These are phyloP conservation scores for Huntiella omanensis DNA, from an alignment of 2,329 filamentous ascomycete genomes.

Conservation along the genomic window DNA sequence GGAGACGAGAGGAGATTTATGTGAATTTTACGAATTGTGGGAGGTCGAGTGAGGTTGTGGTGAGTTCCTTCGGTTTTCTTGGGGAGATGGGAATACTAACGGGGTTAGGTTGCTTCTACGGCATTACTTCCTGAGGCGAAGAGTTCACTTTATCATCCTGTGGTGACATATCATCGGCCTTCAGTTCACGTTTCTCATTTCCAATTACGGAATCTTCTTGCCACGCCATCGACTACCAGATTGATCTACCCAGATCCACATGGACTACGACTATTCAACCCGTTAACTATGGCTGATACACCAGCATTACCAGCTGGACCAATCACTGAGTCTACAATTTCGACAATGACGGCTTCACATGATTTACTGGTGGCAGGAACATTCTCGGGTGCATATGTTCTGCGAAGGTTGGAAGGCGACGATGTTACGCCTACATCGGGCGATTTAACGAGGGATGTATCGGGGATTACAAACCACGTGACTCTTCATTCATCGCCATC, in stretches of 20 bases:
- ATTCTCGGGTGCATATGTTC: constrained; percentile 36
- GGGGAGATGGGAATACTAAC: too few species aligned
- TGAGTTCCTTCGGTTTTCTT: too few species aligned
- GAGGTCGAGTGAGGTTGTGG: constrained; percentile 11
- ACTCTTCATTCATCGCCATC: constrained; percentile 17
- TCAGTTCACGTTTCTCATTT: constrained; percentile 42
- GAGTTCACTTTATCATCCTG: too few species aligned
- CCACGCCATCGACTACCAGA: constrained; percentile 33
- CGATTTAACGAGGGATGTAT: constrained; percentile 27
- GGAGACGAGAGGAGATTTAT: constrained; percentile 29
- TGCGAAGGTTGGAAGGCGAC: constrained; percentile 27
- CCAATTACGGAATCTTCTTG: constrained; percentile 44
- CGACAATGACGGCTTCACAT: constrained; percentile 31
- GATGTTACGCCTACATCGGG: constrained; percentile 15
- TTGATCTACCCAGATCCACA: constrained; percentile 36
- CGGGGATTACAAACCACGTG: constrained; percentile 44
- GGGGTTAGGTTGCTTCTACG: too few species aligned
- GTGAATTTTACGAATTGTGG: constrained; percentile 38
- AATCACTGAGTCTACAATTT: constrained; percentile 24
- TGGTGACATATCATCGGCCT: too few species aligned
- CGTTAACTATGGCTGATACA: constrained; percentile 26
- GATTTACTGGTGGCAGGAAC: constrained; percentile 40
- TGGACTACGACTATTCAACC: constrained; percentile 33
- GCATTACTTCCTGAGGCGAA: too few species aligned
- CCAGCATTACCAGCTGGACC: constrained; percentile 26